Base-by-base conservation (phyloP, 192 early-diverging fungal species). In the Bifiguratus adelaidae region DNA sequence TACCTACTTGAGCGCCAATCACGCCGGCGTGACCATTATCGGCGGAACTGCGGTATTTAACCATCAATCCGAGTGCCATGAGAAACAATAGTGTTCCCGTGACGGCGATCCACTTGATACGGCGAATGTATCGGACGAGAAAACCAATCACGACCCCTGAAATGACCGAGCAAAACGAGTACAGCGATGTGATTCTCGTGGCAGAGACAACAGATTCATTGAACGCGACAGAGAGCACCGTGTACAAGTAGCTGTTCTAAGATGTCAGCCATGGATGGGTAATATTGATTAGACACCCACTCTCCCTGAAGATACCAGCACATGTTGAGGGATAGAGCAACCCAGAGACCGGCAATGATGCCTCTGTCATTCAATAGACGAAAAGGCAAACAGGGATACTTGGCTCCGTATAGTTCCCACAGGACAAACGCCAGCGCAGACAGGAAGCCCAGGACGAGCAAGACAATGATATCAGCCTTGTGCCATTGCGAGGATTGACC, bases 1-100 rank as follows among this genome's bases (percentile, higher is more conserved):
- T 44, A 44, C 42, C 24, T 16, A 44, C 29, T 13, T 44, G 42
- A 23, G 42, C 42, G 29, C 42, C 42, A 12, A 44, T 44, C 15
- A 44, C 42, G 18, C 42, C 42, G 15, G 42, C 42, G 29, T 44
- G 42, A 1, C 42, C 42, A 6, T 44, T 44, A 44, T 44, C 42
- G 23, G 42, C 19, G 12, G 42, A 23, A 6, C 20, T 23, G 13
- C 42, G 42, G 42, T 44, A 44, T 44, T 44, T 44, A 1, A 44
- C 29, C 42, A 44, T 44, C 42, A 44, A 15, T 7, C 42, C 42
- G 29, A 44, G 42, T 15, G 42, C 42, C 4, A 27, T 11, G 16
- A 27, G 25, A 23, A 22, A 44, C 20, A 44, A 23, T 16, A 44
- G 11, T 12, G 42, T 44, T 27, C 42, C 42, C 12, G 42, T 27